Evolutionary conservation across 768 basidiomycete species (phyloP), one percentile per base, ranked within the genome.

Genomic region (Dacryopinax primogenitus): DNA sequence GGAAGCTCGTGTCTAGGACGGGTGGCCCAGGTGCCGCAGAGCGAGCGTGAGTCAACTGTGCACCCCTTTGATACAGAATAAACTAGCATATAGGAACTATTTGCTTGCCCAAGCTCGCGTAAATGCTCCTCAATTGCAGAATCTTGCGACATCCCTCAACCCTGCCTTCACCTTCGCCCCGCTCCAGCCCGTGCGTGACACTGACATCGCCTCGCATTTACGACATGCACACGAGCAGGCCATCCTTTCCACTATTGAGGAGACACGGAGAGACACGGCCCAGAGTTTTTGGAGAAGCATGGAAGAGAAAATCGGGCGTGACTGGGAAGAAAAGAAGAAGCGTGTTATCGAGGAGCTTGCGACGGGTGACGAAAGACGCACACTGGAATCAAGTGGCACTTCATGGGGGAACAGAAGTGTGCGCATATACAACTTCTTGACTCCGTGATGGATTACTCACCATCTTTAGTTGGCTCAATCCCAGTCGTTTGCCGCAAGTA

Each of bases 181-280:
- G 0, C 78, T 93, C n/a, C 90, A 92, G 71, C 88, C 91, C 3
- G 81, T 95, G n/a, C 87, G 89, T 71, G 93, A 96, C 77, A 93
- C 89, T 0, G 93, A 96, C 72, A 88, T 95, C 63, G 84, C 88
- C 34, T 91, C 91, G n/a, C 94, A 90, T 73, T 84, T 95, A 26
- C 87, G 90, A n/a, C 89, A 92, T 74, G 89, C 90, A 0, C 91
- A 95, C 71, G 93, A 97, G 72, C 92, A 94, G 73, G 91, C 90
- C 68, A 84, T 97, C 64, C 92, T 95, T 66, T 90, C 90, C 1
- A 91, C 93, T 0, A 93, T 97, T 64, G 92, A 95, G 71, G 90
- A 95, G 72, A 88, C 87, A 1, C 78, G 92, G 41, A 84, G 86
- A 68, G 85, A 90, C 69, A 94, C 92, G 0, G 88, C 92, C 71